Evolutionary conservation across 2,329 filamentous ascomycete genomes (phyloP), one percentile per base, ranked within the genome.

Genomic region (Scytalidium sp.): DNA sequence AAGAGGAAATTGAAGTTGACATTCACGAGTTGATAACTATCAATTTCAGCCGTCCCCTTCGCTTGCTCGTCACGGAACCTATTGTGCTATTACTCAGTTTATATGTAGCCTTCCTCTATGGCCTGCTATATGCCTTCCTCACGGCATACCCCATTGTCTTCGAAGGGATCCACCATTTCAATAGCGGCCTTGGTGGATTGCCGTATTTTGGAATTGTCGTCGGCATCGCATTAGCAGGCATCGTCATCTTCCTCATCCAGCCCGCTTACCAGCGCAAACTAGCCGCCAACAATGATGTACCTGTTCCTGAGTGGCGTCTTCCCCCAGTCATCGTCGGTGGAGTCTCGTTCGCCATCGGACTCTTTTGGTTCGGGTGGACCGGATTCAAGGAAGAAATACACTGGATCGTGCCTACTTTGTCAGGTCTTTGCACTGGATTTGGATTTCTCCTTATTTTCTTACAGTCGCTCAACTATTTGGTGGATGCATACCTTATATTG

Each of bases 371-470:
- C 56, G 87, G 85, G 55, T 90, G 86, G 86, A 81, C 83, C 3
- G 85, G 84, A n/a, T n/a, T n/a, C n/a, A 71, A 64, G 20, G 56
- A 54, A 6, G 69, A 76, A 46, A 73, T 85, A 20, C 82, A 84
- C 69, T 87, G 83, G 83, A 80, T 83, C 45, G 81, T 82, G 1
- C 83, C 83, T 4, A 75, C 80, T 2, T 68, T 79, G 6, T 85
- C 81, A 4, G 83, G 83, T 44, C 66, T 87, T 45, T 72, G 79
- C 68, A 80, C 84, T 45, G 89, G 89, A 3, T 87, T 90, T 42
- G 88, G 89, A 4, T 83, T 94, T 62, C 85, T 91, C 70, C 86
- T 85, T 21, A 91, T 94, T 62, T 93, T 93, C 75, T 81, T 94
- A 29, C 86, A 89, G 57, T 77, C 85, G 11, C 72, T 94, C 52